Evolutionary conservation across 1,139 yeast genomes (phyloP), one percentile per base, ranked within the genome.

Genomic region (Eremothecium sinecaudum): DNA sequence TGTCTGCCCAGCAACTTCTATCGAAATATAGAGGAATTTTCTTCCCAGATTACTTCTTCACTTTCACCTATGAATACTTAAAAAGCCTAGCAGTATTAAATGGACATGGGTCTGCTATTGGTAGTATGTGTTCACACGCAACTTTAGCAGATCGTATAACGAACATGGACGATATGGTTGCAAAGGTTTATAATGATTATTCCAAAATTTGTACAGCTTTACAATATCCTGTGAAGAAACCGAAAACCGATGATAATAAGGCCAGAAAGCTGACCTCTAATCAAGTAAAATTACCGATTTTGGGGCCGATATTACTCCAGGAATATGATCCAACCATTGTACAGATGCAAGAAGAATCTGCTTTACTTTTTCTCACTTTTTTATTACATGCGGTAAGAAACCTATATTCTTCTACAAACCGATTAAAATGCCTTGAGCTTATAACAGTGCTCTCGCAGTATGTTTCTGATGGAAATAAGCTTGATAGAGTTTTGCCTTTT

Each of bases 401-500:
- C 36, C 68, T 86, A 0, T 69, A 71, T 7, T 71, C 73, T 19
- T 76, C 84, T 0, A 56, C 70, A 0, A 73, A 79, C 18, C 70
- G 84, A 45, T 56, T 79, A 4, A 73, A 73, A 47, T 92, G 90
- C 0, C 69, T 93, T 45, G 92, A 86, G 47, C 58, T 87, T 36
- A 69, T 90, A 2, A 55, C 84, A 9, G 84, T 84, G 0, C 63
- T 90, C 11, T 74, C 92, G 1, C 94, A 83, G 50, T 69, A 75
- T 40, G 64, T 84, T 2, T 72, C 73, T 26, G 97, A 90, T 51
- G 94, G 82, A 38, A 79, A 79, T 14, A 87, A 86, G 50, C 63
- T 90, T 30, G 97, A 90, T 53, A 62, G 96, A 30, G 75, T 90
- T 20, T 55, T 90, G 15, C 97, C 99, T 0, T 83, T 79, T 50